These are phyloP conservation scores for Penicillium thymicola DNA, from an alignment of 2,329 filamentous ascomycete genomes.

Conservation along the genomic window DNA sequence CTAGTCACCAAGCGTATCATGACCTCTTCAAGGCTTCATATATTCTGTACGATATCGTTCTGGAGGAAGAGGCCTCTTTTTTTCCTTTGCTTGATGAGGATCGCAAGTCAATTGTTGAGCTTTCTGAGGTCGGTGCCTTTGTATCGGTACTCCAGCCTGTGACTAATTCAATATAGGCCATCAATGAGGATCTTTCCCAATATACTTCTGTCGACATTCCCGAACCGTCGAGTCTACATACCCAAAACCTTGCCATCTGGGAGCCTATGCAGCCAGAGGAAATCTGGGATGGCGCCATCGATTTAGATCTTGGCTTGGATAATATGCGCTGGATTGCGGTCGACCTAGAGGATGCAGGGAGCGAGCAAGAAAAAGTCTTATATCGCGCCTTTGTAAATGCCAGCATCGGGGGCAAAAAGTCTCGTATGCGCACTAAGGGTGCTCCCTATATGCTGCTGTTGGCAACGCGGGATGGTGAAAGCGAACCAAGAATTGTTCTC, in stretches of 20 bases:
- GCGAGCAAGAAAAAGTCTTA: constrained; percentile 32
- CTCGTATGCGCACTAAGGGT: constrained; percentile 30
- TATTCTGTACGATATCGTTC: constrained; percentile 32
- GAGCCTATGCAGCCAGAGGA: constrained; percentile 32
- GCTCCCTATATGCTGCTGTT: constrained; percentile 35
- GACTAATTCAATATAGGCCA: constrained; percentile 16
- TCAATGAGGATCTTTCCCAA: constrained; percentile 28
- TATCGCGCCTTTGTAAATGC: constrained; percentile 34
- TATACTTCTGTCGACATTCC: constrained; percentile 28
- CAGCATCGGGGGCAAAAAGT: constrained; percentile 29
- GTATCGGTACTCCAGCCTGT: neutral
- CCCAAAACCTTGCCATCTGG: constrained; percentile 30
- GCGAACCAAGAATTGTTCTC: constrained; percentile 31
- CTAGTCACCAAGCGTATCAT: constrained; percentile 30
- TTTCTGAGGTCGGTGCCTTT: constrained; percentile 25
- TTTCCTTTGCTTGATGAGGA: constrained; percentile 28
- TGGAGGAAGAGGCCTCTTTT: constrained; percentile 21
- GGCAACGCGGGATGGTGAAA: constrained; percentile 30
- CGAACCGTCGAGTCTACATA: constrained; percentile 18
- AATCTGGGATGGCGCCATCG: constrained; percentile 9
- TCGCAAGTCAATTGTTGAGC: constrained; percentile 29
- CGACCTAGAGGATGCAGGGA: constrained; percentile 22
- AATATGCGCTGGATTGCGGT: constrained; percentile 27
- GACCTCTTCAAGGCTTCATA: constrained; percentile 34
- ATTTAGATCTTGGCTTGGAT: constrained; percentile 18